phyloP scores from a whole-genome alignment of 805 yeast species.

The Metschnikowia lunata region DNA sequence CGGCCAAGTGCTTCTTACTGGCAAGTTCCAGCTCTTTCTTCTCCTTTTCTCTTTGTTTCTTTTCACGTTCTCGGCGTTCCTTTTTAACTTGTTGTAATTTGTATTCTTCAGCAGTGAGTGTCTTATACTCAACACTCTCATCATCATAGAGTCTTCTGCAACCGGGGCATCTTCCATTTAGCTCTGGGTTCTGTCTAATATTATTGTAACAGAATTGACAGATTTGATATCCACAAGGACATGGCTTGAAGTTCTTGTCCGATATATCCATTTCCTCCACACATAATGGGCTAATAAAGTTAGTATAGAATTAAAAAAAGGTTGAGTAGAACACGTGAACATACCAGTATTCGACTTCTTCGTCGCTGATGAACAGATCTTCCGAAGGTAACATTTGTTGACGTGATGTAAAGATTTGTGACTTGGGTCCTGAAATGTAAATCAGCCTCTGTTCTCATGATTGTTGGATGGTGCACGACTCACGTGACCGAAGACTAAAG shows the following conservation, averaged over 20 bases:
- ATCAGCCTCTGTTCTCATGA: too few species aligned
- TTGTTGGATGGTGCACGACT: slow-evolving; percentile 10
- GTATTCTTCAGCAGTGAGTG: slow-evolving; percentile 81
- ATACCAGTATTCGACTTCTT: slow-evolving; percentile 71
- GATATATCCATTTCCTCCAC: slow-evolving; percentile 97
- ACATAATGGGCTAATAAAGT: slow-evolving; percentile 70
- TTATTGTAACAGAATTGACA: slow-evolving; percentile 98
- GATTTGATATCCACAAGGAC: slow-evolving; percentile 98
- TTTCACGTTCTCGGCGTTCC: slow-evolving; percentile 75
- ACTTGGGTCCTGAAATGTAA: too few species aligned
- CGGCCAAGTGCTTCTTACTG: slow-evolving; percentile 85
- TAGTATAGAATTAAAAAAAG: slow-evolving; percentile 14
- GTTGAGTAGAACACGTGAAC: slow-evolving; percentile 13
- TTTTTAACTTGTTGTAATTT: slow-evolving; percentile 76
- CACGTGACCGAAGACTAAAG: slow-evolving; percentile 8
- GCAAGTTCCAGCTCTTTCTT: slow-evolving; percentile 84
- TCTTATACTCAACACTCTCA: slow-evolving; percentile 82
- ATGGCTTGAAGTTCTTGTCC: slow-evolving; percentile 96
- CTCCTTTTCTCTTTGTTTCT: slow-evolving; percentile 85
- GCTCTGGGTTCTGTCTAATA: slow-evolving; percentile 90
- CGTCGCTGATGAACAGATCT: slow-evolving; percentile 58
- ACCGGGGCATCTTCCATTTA: slow-evolving; percentile 96
- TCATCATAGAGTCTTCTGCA: slow-evolving; percentile 94
- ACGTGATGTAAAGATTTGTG: too few species aligned
- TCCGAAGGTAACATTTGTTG: slow-evolving; percentile 15